Conservation (phyloP, 192 early-diverging fungal species). For the Obelidium mucronatum region DNA sequence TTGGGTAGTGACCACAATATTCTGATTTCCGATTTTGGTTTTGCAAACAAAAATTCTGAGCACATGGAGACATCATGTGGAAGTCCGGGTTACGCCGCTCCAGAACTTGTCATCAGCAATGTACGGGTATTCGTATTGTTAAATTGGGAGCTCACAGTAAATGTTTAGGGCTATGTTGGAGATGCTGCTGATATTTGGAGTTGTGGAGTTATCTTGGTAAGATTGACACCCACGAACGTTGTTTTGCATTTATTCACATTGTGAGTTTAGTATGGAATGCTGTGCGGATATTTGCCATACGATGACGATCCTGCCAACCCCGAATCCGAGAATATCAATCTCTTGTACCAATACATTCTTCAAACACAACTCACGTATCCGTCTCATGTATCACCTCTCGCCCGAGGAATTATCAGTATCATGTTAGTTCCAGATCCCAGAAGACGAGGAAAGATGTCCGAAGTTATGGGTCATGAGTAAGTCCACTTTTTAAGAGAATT, state of each 20-base stretch:
- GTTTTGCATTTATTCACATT: not conserved
- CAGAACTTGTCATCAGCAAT: slow-evolving; percentile 97
- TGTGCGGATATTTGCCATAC: slow-evolving; percentile 70
- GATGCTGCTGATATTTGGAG: slow-evolving; percentile 98
- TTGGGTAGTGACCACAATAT: slow-evolving; percentile 91
- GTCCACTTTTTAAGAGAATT: not conserved
- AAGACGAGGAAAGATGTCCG: slow-evolving; percentile 56
- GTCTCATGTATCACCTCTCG: slow-evolving; percentile 48
- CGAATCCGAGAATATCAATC: slow-evolving; percentile 63
- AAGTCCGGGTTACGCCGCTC: slow-evolving; percentile 98
- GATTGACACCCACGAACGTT: not conserved
- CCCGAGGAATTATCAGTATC: slow-evolving; percentile 50
- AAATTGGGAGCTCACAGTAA: not conserved
- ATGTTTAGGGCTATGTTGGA: slow-evolving; percentile 84
- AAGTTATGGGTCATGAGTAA: slow-evolving; percentile 55
- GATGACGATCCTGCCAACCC: slow-evolving; percentile 70
- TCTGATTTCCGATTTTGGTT: slow-evolving; percentile 99
- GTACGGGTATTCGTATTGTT: slow-evolving; percentile 40
- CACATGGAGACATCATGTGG: slow-evolving; percentile 96
- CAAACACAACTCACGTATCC: slow-evolving; percentile 62
- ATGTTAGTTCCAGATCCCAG: slow-evolving; percentile 67
- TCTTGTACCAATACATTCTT: slow-evolving; percentile 68
- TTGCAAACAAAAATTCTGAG: slow-evolving; percentile 80
- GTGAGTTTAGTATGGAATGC: slow-evolving; percentile 55
- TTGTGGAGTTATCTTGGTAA: slow-evolving; percentile 90